phyloP scores from a whole-genome alignment of 2,329 filamentous ascomycete genomes.

The Ilyonectria destructans region DNA sequence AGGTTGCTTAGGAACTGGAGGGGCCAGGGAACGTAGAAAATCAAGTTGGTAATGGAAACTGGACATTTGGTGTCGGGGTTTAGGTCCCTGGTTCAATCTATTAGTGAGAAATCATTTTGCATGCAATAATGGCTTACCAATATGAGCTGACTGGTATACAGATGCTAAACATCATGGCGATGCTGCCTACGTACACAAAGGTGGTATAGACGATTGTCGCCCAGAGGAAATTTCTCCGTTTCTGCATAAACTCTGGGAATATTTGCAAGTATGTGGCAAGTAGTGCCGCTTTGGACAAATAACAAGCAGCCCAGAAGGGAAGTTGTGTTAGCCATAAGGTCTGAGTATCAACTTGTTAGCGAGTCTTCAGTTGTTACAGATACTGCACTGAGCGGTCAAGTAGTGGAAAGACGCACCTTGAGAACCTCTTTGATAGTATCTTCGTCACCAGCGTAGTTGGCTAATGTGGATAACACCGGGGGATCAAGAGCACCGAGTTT shows the following conservation, averaged over 20 bases:
- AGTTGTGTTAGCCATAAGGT: neutral
- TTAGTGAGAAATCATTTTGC: neutral
- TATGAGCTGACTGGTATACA: constrained; percentile 31
- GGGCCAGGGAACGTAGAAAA: constrained; percentile 12
- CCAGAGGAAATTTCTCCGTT: constrained; percentile 29
- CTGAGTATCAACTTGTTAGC: neutral
- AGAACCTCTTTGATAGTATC: neutral
- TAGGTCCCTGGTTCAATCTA: constrained; percentile 13
- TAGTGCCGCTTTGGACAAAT: constrained; percentile 40
- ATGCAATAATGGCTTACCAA: neutral
- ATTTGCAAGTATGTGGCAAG: constrained; percentile 41
- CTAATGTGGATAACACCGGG: neutral
- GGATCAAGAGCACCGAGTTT: neutral
- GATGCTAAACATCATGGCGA: neutral
- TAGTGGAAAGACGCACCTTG: neutral
- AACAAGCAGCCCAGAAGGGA: constrained; percentile 11
- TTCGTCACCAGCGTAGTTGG: neutral
- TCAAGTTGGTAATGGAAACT: neutral
- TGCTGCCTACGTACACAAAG: neutral
- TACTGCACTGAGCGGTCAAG: neutral
- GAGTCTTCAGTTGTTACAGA: neutral
- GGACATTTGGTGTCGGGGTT: neutral
- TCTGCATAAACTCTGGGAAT: constrained; percentile 40
- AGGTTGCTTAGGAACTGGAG: constrained; percentile 31
- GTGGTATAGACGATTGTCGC: constrained; percentile 23